Base-by-base conservation (phyloP, 768 basidiomycete species). In the Hericium erinaceus region DNA sequence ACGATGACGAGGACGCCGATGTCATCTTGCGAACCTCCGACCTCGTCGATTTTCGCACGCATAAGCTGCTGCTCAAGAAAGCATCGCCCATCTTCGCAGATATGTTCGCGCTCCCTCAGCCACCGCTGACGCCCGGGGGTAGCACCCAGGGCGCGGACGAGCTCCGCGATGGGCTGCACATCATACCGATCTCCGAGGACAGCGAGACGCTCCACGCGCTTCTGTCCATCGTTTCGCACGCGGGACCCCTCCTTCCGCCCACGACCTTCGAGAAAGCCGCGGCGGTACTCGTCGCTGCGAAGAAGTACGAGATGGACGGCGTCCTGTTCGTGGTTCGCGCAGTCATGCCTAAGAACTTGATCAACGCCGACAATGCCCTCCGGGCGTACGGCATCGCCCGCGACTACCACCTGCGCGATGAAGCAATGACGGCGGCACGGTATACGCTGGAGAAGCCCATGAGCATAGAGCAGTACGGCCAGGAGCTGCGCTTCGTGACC, bases 61-160 rank as follows among this genome's bases (percentile, higher is more conserved):
- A 72, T 61, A 72, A 63, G 16, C 58, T 64, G 5, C 66, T 74
- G 41, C 69, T 74, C 18, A 64, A 66, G 12, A 64, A 72, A 16
- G 64, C 72, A 0, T 74, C 74, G 11, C 64, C 70, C 0, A 64
- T 70, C 59, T 76, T 73, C 58, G 60, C 66, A 33, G 58, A 62
- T 20, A 64, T 75, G 55, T 70, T 74, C 50, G 40, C 58, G n/a
- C 54, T 70, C 8, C 68, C 69, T 2, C 68, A 73, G 38, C 58
- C 69, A 16, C n/a, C 48, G 10, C 1, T 20, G 8, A 15, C 18
- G 16, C 20, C 18, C 6, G 26, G 49, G 13, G 3, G 16, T 16
- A 46, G 44, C 2, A 1, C 44, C 10, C 44, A 18, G 9, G n/a
- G 2, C 20, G 5, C n/a, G 26, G 50, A 48, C 13, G 51, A 4